phyloP scores from a whole-genome alignment of 352 stramenopile genomes.

The Phytophthora cryptogea region DNA sequence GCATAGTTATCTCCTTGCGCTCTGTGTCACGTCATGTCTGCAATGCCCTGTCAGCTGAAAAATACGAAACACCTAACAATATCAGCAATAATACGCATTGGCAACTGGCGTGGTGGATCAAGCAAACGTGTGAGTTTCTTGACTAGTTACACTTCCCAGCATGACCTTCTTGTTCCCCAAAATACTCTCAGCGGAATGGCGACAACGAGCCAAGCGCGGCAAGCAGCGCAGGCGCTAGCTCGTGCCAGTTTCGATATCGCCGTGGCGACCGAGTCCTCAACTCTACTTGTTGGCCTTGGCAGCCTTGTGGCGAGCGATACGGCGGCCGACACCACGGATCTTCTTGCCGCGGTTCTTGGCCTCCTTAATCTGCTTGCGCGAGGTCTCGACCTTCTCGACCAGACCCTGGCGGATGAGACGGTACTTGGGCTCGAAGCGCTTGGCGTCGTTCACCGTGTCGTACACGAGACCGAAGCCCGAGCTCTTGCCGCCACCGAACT shows the following conservation, averaged over 20 bases:
- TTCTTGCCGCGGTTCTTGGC: conserved; percentile 99
- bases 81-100: not conserved
- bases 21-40: not conserved
- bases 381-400: conserved; percentile 96
- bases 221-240: conserved; percentile 21
- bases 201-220: conserved; percentile 35
- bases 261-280: conserved; percentile 36
- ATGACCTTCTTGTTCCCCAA: conserved; percentile 55
- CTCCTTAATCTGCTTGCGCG: conserved; percentile 99
- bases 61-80: not conserved
- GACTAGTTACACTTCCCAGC: conserved; percentile 59
- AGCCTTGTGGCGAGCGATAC: conserved; percentile 99
- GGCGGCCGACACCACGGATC: conserved; percentile 96
- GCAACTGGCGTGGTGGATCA: conserved; percentile 22
- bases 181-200: conserved; percentile 48
- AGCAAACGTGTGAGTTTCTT: conserved; percentile 57
- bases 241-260: conserved; percentile 32
- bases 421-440: conserved; percentile 99
- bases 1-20: conserved; percentile 14
- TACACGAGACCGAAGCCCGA: conserved; percentile 99
- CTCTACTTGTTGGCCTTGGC: conserved; percentile 96
- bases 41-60: not conserved
- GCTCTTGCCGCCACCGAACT: conserved; percentile 97
- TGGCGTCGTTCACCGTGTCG: conserved; percentile 97
- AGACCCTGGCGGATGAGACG: conserved; percentile 93